Evolutionary conservation across 257 asterid species (phyloP), one percentile per base, ranked within the genome.

Genomic region (Solanum bulbocastanum): DNA sequence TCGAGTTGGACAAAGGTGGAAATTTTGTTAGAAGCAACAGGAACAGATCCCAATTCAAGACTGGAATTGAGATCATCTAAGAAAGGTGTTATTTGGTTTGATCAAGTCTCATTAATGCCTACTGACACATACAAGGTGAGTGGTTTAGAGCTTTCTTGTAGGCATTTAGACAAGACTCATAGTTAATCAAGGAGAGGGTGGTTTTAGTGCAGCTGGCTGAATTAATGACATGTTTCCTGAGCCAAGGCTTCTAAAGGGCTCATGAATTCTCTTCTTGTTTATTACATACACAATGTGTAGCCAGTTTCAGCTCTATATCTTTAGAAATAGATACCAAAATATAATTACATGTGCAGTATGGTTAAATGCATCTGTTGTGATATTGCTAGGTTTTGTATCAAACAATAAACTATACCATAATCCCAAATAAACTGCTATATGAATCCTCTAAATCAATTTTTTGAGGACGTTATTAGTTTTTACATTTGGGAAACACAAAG

Each of bases 81-180:
- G 87, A 93, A 94, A 87, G 98, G 99, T 87, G 95, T 93, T 86
- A 86, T 96, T 89, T 97, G 99, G 99, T 94, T 96, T 76, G 99
- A 97, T 89, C 99, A 97, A 93, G 97, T 97, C 33, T 97, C 99
- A 23, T 90, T 97, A 85, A 96, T 96, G 99, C 99, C 98, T 89
- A 86, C 92, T 69, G 98, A 95, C 83, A 95, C 99, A 9, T 94
- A 94, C 88, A 97, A 96, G 98, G 99, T 96, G 87, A 72, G 86
- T 69, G 25, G 0, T 46, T 79, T 30, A 46, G 66, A 81, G 36
- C 20, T 46, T 46, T 81, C 42, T 18, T 46, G 27, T 30, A 46
- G 30, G 20, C 2, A 81, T 44, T 46, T n/a, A 46, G 85, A 81
- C 10, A 18, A 46, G 42, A 30, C 85, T 81, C 42, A 49, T 18